Evolutionary conservation across 1,284 basidiomycete genomes (phyloP), one percentile per base, ranked within the genome.

Genomic region (Cutaneotrichosporon spelunceum): DNA sequence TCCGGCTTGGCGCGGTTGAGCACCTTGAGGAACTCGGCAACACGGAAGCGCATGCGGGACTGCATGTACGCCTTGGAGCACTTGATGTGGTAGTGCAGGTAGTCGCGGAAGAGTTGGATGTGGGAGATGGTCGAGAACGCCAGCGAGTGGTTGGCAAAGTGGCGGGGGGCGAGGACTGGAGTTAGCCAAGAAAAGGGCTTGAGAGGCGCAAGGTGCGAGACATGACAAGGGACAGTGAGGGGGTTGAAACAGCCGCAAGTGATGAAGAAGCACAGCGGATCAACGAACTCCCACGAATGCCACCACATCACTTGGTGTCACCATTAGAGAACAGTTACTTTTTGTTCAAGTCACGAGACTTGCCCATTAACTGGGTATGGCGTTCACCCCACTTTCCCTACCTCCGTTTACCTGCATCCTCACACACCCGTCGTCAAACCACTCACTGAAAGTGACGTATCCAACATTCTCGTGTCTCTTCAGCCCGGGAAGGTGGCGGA

Each of bases 61-160:
- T 99, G 96, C 91, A 99, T 95, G 82, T 99, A 99, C 1, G 95
- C 96, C 80, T 99, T 99, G 58, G 90, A 94, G 79, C 95, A 98
- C 70, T 84, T 99, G 86, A 99, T 96, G 80, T 99, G 96, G 80
- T 99, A 99, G 81, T 99, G 96, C 42, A 99, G 83, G 77, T 98
- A 98, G 79, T 98, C 93, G 57, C 96, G 85, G 88, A 99, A 99
- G 44, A 97, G 84, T 78, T 98, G 93, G 73, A 99, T 91, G 72
- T 93, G 91, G 39, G 93, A 94, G 75, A 98, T 98, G 16, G 93
- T 95, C 33, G 84, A 82, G n/a, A 86, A 83, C 8, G 90, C 88
- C 39, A 87, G 83, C n/a, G 84, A 80, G 5, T 87, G 82, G 70
- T 87, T 90, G 66, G 85, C 79, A 78, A 97, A 98, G 83, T 99